These are phyloP conservation scores for Coemansia sp. DNA, from an alignment of 192 early-diverging fungal species.

Conservation along the genomic window DNA sequence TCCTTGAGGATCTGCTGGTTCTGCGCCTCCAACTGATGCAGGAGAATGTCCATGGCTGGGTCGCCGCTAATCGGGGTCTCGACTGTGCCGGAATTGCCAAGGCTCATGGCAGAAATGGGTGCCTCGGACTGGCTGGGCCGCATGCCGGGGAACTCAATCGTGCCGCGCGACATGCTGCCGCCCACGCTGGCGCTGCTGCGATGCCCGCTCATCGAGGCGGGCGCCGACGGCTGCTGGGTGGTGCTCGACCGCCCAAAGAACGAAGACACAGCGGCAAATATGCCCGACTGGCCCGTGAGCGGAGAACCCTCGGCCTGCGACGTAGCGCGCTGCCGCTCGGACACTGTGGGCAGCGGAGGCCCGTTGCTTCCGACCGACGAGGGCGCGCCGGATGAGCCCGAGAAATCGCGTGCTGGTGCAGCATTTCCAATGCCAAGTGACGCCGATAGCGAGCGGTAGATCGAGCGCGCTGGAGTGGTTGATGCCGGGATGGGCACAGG, in stretches of 20 bases:
- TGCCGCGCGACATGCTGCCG: conserved; percentile 15
- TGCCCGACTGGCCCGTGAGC: conserved; percentile 7
- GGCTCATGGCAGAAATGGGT: neutral
- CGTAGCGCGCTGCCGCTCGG: conserved; percentile 35
- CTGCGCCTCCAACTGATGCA: conserved; percentile 64
- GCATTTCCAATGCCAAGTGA: conserved; percentile 32
- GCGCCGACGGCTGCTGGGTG: conserved; percentile 17
- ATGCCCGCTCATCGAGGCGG: too few relatives aligned
- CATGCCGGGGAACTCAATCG: conserved; percentile 46
- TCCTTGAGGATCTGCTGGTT: conserved; percentile 61
- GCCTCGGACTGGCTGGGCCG: conserved; percentile 34
- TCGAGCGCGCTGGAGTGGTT: conserved; percentile 18
- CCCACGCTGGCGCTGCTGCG: conserved; percentile 9
- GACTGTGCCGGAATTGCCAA: neutral
- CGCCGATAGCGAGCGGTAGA: conserved; percentile 49
- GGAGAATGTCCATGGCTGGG: conserved; percentile 47
- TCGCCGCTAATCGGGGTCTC: neutral
- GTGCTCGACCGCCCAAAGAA: conserved; percentile 48
- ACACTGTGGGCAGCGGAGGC: conserved; percentile 11
- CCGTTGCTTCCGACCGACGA: neutral
- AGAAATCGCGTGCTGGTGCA: neutral
- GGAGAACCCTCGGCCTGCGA: conserved; percentile 26
- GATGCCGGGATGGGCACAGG: neutral
- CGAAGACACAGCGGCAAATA: conserved; percentile 49
- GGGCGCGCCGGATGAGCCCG: neutral